phyloP scores from a whole-genome alignment of 164 flowering plant genomes.

The Magnolia sinica region DNA sequence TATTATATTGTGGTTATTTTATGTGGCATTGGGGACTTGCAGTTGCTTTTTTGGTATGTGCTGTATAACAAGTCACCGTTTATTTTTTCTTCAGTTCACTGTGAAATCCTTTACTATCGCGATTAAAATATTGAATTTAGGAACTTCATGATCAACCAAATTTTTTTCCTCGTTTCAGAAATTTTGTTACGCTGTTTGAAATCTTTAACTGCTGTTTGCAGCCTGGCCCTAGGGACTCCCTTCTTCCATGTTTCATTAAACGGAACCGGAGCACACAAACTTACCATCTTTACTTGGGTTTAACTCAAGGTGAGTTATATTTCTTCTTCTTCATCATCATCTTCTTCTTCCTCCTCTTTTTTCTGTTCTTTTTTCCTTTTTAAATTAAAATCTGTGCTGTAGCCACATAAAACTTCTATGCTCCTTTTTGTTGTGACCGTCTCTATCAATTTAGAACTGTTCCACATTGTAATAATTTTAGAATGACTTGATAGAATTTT shows the following conservation, averaged over 20 bases:
- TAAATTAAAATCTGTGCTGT: not conserved
- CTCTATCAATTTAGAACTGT: not conserved
- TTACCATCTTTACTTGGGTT: constrained; percentile 63
- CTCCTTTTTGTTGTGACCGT: no score
- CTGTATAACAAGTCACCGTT: not conserved
- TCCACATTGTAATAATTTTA: not conserved
- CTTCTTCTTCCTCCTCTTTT: not conserved
- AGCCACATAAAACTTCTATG: not conserved
- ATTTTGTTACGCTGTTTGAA: not conserved
- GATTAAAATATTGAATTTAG: not conserved
- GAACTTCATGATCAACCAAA: not conserved
- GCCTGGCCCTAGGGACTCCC: constrained; percentile 87
- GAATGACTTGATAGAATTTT: not conserved
- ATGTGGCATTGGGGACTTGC: not conserved
- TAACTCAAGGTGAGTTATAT: constrained; percentile 56
- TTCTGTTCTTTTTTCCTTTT: no score
- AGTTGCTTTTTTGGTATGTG: not conserved
- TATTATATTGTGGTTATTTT: not conserved
- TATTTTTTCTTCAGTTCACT: not conserved
- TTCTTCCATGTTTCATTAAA: constrained; percentile 76
- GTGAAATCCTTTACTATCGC: not conserved
- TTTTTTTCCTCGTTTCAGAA: not conserved
- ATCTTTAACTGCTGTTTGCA: constrained; percentile 27
- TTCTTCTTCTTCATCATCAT: not conserved
- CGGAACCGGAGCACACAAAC: constrained; percentile 61